Percentiles rank a stretch among this genome's conserved stretches.
These are phyloP conservation scores for Lodderomyces pseudojiufengensis DNA, from an alignment of 1,139 yeast species.

Conservation along the genomic window DNA sequence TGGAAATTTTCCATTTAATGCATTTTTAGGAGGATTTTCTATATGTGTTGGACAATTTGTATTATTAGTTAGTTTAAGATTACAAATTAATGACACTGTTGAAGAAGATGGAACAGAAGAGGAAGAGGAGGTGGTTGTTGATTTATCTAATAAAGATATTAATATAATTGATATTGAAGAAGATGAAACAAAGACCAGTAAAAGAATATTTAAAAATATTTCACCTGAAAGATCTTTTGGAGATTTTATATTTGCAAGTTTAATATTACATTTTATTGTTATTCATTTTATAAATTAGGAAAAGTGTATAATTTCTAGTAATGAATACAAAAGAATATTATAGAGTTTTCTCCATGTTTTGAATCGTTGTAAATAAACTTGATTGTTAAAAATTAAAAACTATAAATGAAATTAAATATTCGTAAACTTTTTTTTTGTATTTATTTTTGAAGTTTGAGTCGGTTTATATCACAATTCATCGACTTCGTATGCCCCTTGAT, in stretches of 20 bases:
- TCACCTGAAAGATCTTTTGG: conserved; percentile 83
- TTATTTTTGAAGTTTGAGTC: not conserved
- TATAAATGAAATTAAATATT: too few species aligned
- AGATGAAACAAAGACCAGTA: conserved; percentile 1
- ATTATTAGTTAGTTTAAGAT: conserved; percentile 71
- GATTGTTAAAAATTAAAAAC: too few species aligned
- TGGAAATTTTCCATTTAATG: conserved; percentile 95
- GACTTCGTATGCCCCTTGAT: too few species aligned
- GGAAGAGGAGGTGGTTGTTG: conserved; percentile 5
- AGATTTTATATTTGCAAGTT: conserved; percentile 83
- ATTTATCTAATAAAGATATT: conserved; percentile 33
- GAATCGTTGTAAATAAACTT: too few species aligned
- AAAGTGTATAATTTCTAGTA: too few species aligned
- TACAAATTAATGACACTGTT: conserved; percentile 47
- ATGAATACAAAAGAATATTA: not conserved
- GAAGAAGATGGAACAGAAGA: conserved; percentile 2
- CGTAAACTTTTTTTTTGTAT: too few species aligned
- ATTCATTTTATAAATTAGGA: conserved; percentile 80
- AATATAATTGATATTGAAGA: not conserved
- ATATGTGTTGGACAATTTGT: conserved; percentile 96
- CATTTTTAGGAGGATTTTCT: conserved; percentile 89
- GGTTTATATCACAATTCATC: too few species aligned
- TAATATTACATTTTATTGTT: conserved; percentile 83
- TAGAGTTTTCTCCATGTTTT: too few species aligned
- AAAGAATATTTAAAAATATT: conserved; percentile 45